phyloP scores from a whole-genome alignment of 2,329 filamentous ascomycete species.

The Fusarium drepaniforme region DNA sequence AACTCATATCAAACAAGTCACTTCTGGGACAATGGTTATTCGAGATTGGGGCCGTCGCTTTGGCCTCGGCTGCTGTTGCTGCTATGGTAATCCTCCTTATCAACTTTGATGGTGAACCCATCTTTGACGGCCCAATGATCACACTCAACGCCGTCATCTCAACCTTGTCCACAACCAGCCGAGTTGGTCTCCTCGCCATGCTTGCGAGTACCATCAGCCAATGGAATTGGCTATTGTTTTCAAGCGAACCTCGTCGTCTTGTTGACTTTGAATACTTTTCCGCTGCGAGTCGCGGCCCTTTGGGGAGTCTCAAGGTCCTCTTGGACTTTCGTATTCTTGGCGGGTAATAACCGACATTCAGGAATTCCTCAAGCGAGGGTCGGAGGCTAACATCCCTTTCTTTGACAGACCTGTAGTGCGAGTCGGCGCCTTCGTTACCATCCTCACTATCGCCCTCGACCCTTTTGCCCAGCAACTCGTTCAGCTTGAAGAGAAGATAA shows the following conservation, averaged over 20 bases:
- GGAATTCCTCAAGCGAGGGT: too few species aligned
- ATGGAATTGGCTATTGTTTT: slow-evolving; percentile 30
- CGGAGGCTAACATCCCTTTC: neutral
- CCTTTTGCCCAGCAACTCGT: slow-evolving; percentile 32
- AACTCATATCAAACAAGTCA: neutral
- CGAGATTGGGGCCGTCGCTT: slow-evolving; percentile 9
- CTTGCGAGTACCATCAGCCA: slow-evolving; percentile 26
- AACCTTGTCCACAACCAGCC: slow-evolving; percentile 21
- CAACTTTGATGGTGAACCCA: slow-evolving; percentile 14
- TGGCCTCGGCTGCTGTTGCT: slow-evolving; percentile 7
- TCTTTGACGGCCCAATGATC: slow-evolving; percentile 22
- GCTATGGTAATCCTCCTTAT: slow-evolving; percentile 18
- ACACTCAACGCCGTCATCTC: slow-evolving; percentile 32
- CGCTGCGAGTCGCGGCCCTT: slow-evolving; percentile 24
- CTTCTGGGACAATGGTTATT: slow-evolving; percentile 3
- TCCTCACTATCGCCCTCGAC: slow-evolving; percentile 27
- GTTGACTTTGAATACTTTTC: slow-evolving; percentile 30
- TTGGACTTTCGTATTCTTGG: slow-evolving; percentile 12
- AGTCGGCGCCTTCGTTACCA: slow-evolving; percentile 24
- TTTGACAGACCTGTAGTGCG: slow-evolving; percentile 11
- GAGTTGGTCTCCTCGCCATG: slow-evolving; percentile 13
- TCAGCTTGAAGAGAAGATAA: slow-evolving; percentile 2
- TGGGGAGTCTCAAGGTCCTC: slow-evolving; percentile 21
- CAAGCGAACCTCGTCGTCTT: slow-evolving; percentile 12
- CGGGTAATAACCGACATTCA: neutral